These are phyloP conservation scores for Aspergillus pseudonomiae DNA, from an alignment of 2,329 filamentous ascomycete species.

Conservation along the genomic window DNA sequence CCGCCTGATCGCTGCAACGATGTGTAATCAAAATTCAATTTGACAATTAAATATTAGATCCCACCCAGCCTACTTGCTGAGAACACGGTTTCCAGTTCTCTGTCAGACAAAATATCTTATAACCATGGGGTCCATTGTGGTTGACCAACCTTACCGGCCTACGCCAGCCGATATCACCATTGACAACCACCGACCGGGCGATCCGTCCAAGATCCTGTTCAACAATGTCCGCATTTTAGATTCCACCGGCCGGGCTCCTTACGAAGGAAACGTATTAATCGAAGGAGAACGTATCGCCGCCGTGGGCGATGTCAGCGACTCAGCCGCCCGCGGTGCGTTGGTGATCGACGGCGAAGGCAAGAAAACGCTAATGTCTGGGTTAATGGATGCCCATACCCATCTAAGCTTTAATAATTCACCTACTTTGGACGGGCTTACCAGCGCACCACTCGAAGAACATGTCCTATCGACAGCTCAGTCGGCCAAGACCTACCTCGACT, in stretches of 20 bases:
- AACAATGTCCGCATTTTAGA: not conserved
- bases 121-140: not conserved
- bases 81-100: not conserved
- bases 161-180: not conserved
- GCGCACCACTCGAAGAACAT: conserved; percentile 10
- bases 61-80: not conserved
- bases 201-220: not conserved
- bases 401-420: not conserved
- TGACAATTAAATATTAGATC: not conserved
- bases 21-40: not conserved
- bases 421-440: not conserved
- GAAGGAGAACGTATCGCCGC: not conserved
- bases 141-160: not conserved
- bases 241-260: not conserved
- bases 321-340: not conserved
- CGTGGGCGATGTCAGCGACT: not conserved
- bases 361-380: not conserved
- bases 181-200: not conserved
- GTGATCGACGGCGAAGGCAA: not conserved
- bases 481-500: conserved; percentile 10
- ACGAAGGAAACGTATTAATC: not conserved
- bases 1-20: not conserved
- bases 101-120: not conserved
- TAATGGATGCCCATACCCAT: not conserved
- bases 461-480: conserved; percentile 10